These are phyloP conservation scores for Teunomyces pallodes DNA, from an alignment of 805 yeast genomes.

Conservation along the genomic window DNA sequence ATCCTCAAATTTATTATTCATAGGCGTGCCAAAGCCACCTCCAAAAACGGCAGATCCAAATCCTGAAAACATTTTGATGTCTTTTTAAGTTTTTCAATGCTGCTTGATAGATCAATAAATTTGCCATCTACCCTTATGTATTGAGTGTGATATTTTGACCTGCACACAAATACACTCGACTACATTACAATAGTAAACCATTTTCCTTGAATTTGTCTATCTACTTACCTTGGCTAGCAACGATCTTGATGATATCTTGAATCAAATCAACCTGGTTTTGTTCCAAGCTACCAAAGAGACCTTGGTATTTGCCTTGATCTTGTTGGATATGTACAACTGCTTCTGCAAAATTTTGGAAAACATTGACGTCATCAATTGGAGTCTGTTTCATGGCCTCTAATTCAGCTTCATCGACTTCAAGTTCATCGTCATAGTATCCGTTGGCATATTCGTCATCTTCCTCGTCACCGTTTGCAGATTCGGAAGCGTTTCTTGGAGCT, in stretches of 20 bases:
- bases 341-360: conserved; percentile 62
- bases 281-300: conserved; percentile 41
- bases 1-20: conserved; percentile 62
- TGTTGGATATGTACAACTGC: conserved; percentile 48
- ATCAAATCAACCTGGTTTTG: conserved; percentile 34
- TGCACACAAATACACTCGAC: not conserved
- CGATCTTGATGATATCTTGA: conserved; percentile 24
- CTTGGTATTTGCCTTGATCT: conserved; percentile 49
- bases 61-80: conserved; percentile 36
- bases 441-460: conserved; percentile 33
- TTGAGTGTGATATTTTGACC: not conserved
- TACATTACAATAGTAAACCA: not conserved
- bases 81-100: not conserved
- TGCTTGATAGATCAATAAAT: not conserved
- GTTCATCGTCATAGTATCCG: conserved; percentile 24
- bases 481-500: conserved; percentile 26
- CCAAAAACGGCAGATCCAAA: conserved; percentile 41
- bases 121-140: not conserved
- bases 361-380: conserved; percentile 74
- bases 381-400: conserved; percentile 82
- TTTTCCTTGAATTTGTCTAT: not conserved
- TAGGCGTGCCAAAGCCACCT: conserved; percentile 31
- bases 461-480: conserved; percentile 19
- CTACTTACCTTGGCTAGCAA: conserved; percentile 9
- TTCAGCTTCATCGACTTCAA: conserved; percentile 66